Conservation (phyloP, 768 basidiomycete species). For the Paxillus rubicundulus region DNA sequence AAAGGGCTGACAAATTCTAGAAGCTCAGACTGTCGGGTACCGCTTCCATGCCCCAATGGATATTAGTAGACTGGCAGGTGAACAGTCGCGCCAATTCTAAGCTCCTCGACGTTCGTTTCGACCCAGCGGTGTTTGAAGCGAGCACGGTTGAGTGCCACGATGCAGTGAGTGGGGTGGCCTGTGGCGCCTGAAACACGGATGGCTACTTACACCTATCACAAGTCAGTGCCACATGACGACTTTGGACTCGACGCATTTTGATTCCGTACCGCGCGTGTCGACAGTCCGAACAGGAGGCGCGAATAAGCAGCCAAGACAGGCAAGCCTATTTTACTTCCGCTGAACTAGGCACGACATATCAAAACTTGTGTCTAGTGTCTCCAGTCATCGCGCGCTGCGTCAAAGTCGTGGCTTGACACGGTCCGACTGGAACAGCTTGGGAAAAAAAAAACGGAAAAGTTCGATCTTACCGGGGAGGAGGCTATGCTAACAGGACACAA, state of each 20-base stretch:
- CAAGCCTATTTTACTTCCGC: too few relatives aligned
- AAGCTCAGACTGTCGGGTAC: not conserved
- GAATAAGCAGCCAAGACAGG: too few relatives aligned
- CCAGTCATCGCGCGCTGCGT: too few relatives aligned
- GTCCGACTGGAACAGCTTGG: conserved; percentile 13
- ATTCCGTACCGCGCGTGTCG: not conserved
- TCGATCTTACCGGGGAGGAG: conserved; percentile 31
- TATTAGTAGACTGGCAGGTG: too few relatives aligned
- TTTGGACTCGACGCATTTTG: not conserved
- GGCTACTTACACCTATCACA: not conserved
- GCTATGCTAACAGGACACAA: conserved; percentile 28
- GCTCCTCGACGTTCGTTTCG: not conserved
- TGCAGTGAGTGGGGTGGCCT: not conserved
- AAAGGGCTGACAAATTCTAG: not conserved
- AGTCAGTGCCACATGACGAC: not conserved
- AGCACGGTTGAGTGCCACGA: not conserved
- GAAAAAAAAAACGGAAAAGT: conserved; percentile 18
- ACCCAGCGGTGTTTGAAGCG: not conserved
- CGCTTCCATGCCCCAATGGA: too few relatives aligned
- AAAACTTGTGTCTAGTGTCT: too few relatives aligned
- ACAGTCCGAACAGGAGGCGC: not conserved
- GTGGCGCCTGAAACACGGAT: not conserved
- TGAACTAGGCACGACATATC: not conserved
- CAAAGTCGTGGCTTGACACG: not conserved
- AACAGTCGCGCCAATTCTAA: too few relatives aligned